These are phyloP conservation scores for Aspergillus neotritici DNA, from an alignment of 2,329 filamentous ascomycete species.

Conservation along the genomic window DNA sequence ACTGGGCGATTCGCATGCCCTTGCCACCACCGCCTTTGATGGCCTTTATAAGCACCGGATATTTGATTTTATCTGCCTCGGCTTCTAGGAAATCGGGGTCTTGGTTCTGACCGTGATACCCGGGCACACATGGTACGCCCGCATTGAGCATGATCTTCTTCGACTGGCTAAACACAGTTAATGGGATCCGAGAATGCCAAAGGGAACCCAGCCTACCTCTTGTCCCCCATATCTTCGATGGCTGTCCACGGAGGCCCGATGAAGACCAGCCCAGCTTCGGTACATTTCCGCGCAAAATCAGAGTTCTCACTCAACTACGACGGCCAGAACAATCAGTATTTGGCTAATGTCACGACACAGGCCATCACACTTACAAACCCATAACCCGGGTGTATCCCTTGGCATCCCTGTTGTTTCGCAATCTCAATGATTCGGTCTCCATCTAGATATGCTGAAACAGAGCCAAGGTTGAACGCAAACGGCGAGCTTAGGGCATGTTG, in stretches of 20 bases:
- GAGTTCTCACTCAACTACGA: constrained; percentile 77
- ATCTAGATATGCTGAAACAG: constrained; percentile 82
- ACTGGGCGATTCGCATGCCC: constrained; percentile 60
- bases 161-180: constrained; percentile 50
- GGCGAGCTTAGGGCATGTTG: constrained; percentile 85
- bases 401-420: constrained; percentile 77
- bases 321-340: constrained; percentile 2
- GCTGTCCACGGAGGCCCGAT: constrained; percentile 82
- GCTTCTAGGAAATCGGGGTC: constrained; percentile 55
- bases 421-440: constrained; percentile 86
- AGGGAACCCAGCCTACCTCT: constrained; percentile 52
- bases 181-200: not conserved
- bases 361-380: constrained; percentile 57
- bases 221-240: constrained; percentile 81
- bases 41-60: constrained; percentile 60
- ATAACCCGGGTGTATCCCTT: constrained; percentile 93
- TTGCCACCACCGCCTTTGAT: constrained; percentile 64
- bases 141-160: constrained; percentile 96
- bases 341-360: not conserved
- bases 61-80: constrained; percentile 67
- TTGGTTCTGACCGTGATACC: constrained; percentile 87
- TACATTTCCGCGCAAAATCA: constrained; percentile 79
- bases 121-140: constrained; percentile 93
- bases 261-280: constrained; percentile 84
- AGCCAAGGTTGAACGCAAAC: constrained; percentile 76